A percentile compares a stretch with the other conserved stretches of the same genome.
Conservation (phyloP, 1,139 yeast species). For the Kodamaea sp. region DNA sequence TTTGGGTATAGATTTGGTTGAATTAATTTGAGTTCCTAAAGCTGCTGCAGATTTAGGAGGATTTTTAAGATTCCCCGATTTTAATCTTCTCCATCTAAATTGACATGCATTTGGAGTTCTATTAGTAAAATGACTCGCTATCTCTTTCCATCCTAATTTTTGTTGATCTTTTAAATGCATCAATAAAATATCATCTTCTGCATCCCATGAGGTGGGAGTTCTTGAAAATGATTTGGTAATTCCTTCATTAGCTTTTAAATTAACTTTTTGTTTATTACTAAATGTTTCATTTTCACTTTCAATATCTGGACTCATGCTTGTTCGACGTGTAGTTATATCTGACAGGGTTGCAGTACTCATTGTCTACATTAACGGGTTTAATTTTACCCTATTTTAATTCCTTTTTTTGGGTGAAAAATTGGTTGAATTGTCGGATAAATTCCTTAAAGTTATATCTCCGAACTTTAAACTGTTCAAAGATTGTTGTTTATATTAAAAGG, state of each 20-base stretch:
- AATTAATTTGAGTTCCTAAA: constrained; percentile 13
- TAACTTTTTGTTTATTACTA: too few species aligned
- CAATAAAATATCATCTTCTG: constrained; percentile 63
- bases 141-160: constrained; percentile 75
- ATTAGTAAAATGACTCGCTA: constrained; percentile 61
- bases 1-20: constrained; percentile 7
- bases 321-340: too few species aligned
- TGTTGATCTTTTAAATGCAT: constrained; percentile 69
- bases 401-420: too few species aligned
- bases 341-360: too few species aligned
- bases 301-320: not conserved
- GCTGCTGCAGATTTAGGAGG: constrained; percentile 46
- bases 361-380: too few species aligned
- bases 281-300: not conserved
- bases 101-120: constrained; percentile 79
- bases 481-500: too few species aligned
- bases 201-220: constrained; percentile 75
- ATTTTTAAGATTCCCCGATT: constrained; percentile 59
- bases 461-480: too few species aligned
- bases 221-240: constrained; percentile 23
- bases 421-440: too few species aligned
- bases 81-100: constrained; percentile 72
- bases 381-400: too few species aligned
- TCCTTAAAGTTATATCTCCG: too few species aligned
- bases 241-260: too few species aligned